A percentile compares a stretch with the other conserved stretches of the same genome.
Conservation (phyloP, 192 early-diverging fungal genomes). For the Coemansia sp. region DNA sequence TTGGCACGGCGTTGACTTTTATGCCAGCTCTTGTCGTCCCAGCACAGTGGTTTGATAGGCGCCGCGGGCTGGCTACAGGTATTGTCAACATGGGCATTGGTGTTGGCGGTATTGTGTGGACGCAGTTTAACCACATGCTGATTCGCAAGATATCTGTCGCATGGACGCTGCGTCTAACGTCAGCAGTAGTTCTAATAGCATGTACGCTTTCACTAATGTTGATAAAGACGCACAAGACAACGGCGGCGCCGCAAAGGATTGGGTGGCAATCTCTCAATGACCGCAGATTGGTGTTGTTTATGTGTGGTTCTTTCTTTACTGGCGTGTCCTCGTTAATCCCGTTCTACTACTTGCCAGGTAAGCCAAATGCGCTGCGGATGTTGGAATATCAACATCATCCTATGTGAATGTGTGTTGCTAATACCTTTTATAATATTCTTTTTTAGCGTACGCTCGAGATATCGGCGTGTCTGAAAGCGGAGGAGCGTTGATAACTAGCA, state of each 20-base stretch:
- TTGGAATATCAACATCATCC: neutral
- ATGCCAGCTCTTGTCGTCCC: conserved; percentile 49
- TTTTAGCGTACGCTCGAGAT: conserved; percentile 34
- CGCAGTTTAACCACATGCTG: conserved; percentile 57
- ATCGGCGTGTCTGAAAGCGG: conserved; percentile 30
- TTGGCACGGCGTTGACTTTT: conserved; percentile 53
- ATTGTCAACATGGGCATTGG: conserved; percentile 64
- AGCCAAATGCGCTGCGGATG: neutral
- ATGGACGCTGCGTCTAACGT: conserved; percentile 64
- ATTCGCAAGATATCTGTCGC: conserved; percentile 54
- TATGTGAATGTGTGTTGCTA: neutral
- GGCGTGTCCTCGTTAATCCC: conserved; percentile 42
- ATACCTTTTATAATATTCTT: neutral
- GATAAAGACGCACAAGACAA: conserved; percentile 30
- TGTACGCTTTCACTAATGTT: conserved; percentile 29
- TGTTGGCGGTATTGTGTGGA: conserved; percentile 66
- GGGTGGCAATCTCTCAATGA: conserved; percentile 20
- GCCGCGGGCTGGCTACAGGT: conserved; percentile 57
- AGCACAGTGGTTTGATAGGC: conserved; percentile 59
- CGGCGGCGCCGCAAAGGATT: conserved; percentile 1
- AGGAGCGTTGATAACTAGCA: conserved; percentile 39
- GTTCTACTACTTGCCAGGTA: conserved; percentile 53
- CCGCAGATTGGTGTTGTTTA: conserved; percentile 24
- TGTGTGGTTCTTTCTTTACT: conserved; percentile 36
- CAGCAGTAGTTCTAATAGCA: conserved; percentile 39